Base-by-base conservation (phyloP, 2,329 filamentous ascomycete species). In the Periconia macrospinosa region DNA sequence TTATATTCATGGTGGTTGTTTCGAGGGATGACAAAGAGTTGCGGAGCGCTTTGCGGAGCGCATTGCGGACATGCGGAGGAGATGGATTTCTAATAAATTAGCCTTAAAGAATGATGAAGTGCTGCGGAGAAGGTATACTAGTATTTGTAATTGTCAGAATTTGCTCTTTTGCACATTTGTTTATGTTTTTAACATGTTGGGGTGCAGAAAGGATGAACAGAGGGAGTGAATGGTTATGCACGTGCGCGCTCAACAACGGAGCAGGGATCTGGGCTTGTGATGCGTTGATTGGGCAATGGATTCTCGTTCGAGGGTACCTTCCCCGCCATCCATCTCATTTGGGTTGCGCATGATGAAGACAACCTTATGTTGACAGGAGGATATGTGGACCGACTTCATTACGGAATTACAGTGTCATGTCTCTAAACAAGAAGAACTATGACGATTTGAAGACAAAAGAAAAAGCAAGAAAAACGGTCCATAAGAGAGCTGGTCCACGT, bases 31-130 rank as follows among this genome's bases (percentile, higher is more conserved):
- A 54, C 44, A 45, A 50, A 54, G 44, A 45, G 13, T 42, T 57
- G 54, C 53, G 53, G 52, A 50, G 46, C 37, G 40, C 47, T n/a
- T 53, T 58, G 57, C 57, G 57, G 57, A 56, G 50, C 27, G 41
- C 20, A n/a, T 51, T 58, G 55, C 57, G 54, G 54, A 53, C 14
- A 46, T 55, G 56, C 57, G 57, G 54, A 60, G 52, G 45, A 53
- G 53, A 37, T 37, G 33, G 33, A 37, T 37, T 37, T 13, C 11
- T 37, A 37, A 37, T 37, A 40, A 30, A 30, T 9, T 33, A 8
- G 30, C 23, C 19, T 30, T 41, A 41, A 37, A 50, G 37, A 37
- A 19, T 14, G 33, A 40, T 20, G n/a, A 18, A 2, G 14, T 7
- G 19, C 23, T 30, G 27, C 35, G 40, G 27, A 37, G 33, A 37